Conservation (phyloP, 768 basidiomycete genomes). For the Crassisporium funariophilum region DNA sequence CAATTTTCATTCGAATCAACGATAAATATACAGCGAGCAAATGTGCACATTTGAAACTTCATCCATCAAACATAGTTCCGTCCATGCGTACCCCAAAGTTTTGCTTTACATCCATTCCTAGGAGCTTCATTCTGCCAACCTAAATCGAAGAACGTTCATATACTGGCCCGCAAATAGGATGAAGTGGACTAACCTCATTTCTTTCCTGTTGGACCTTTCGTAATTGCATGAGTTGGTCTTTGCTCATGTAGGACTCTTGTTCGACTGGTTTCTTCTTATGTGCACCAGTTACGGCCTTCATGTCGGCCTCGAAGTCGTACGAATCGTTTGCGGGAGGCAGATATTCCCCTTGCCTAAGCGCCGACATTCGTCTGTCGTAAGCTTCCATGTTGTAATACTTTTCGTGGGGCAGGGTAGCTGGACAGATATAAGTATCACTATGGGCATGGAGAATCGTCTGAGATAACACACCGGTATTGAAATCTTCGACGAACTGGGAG, state of each 20-base stretch:
- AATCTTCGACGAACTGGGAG: conserved; percentile 79
- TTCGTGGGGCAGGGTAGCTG: conserved; percentile 91
- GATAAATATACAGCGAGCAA: too few species aligned
- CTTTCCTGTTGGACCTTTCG: conserved; percentile 85
- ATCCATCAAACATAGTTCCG: conserved; percentile 41
- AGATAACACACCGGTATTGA: conserved; percentile 65
- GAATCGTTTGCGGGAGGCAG: conserved; percentile 68
- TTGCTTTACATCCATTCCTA: conserved; percentile 88
- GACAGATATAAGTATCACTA: conserved; percentile 1
- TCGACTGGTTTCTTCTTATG: conserved; percentile 72
- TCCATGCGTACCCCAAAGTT: conserved; percentile 91
- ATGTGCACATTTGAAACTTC: not conserved
- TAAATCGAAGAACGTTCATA: conserved; percentile 24
- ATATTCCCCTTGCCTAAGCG: conserved; percentile 82
- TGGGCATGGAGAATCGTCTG: not conserved
- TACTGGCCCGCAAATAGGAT: not conserved
- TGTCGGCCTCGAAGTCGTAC: conserved; percentile 85
- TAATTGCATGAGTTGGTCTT: conserved; percentile 81
- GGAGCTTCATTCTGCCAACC: conserved; percentile 80
- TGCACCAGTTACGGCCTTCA: conserved; percentile 71
- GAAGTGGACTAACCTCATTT: conserved; percentile 57
- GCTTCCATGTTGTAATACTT: conserved; percentile 93
- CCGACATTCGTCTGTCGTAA: conserved; percentile 83
- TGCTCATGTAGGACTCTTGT: conserved; percentile 72
- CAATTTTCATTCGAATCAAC: too few species aligned